Conservation (phyloP, 1,284 basidiomycete species). For the Cryptococcus maquisensis region DNA sequence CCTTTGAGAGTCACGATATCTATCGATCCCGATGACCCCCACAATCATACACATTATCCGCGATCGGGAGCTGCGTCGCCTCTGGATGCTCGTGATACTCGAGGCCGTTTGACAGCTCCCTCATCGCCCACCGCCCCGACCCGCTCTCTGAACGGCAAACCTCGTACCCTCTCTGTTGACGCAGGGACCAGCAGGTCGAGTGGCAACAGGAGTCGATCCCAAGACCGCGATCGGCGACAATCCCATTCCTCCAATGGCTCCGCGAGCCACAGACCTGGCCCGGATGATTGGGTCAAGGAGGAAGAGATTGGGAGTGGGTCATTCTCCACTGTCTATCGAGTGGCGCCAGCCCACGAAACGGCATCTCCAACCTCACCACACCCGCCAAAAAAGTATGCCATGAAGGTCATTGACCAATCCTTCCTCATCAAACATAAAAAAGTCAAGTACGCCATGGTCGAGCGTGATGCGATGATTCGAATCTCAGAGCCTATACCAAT, state of each 20-base stretch:
- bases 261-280: constrained; percentile 21
- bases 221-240: constrained; percentile 33
- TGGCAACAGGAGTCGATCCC: constrained; percentile 5
- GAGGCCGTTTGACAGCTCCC: constrained; percentile 13
- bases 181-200: constrained; percentile 3
- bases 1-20: constrained; percentile 18
- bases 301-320: constrained; percentile 48
- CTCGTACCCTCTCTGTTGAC: constrained; percentile 25
- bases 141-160: constrained; percentile 6
- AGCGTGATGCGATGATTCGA: constrained; percentile 52
- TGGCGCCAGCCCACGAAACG: constrained; percentile 6
- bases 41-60: neutral
- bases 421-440: constrained; percentile 53
- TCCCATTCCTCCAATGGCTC: constrained; percentile 28
- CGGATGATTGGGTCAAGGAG: constrained; percentile 43
- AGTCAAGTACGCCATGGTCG: constrained; percentile 54
- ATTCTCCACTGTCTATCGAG: constrained; percentile 45
- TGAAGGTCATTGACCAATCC: constrained; percentile 54
- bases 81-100: neutral
- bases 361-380: constrained; percentile 21
- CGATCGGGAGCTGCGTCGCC: neutral
- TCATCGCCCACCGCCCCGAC: constrained; percentile 14
- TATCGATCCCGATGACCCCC: constrained; percentile 10
- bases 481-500: constrained; percentile 46
- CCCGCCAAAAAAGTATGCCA: constrained; percentile 45